These are phyloP conservation scores for Teratosphaeria zuluensis DNA, from an alignment of 2,329 filamentous ascomycete species.

Conservation along the genomic window DNA sequence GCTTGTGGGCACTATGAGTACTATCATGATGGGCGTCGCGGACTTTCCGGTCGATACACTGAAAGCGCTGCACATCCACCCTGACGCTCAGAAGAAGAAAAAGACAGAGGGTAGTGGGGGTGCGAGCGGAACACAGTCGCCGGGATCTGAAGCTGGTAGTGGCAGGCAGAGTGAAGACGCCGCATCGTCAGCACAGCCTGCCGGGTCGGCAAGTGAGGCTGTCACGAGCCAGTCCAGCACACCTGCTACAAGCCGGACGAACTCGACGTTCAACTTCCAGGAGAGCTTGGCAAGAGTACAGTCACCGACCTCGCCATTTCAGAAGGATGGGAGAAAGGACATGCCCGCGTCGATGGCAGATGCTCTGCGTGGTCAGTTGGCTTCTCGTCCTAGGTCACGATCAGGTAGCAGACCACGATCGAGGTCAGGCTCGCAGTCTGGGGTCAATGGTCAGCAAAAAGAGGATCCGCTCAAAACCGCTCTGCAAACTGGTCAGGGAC, in stretches of 20 bases:
- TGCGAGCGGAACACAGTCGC: neutral
- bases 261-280: conserved; percentile 22
- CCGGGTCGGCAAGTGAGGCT: conserved; percentile 2
- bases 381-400: conserved; percentile 9
- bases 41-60: conserved; percentile 55
- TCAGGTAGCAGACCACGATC: conserved; percentile 11
- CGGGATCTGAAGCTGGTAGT: conserved; percentile 1
- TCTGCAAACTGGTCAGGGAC: conserved; percentile 25
- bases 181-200: conserved; percentile 1
- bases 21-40: conserved; percentile 71
- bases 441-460: conserved; percentile 2
- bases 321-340: conserved; percentile 1
- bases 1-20: conserved; percentile 71
- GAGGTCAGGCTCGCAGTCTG: neutral
- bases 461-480: conserved; percentile 17
- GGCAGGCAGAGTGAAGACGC: neutral
- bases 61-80: conserved; percentile 37
- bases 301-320: conserved; percentile 1
- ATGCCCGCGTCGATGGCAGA: conserved; percentile 14
- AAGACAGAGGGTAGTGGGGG: conserved; percentile 10
- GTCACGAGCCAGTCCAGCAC: neutral
- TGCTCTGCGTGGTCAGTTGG: conserved; percentile 14
- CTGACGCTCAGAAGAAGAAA: conserved; percentile 19
- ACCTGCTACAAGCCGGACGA: conserved; percentile 11
- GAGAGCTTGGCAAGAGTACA: conserved; percentile 20